Base-by-base conservation (phyloP, 176 grass and related monocot species). In the Echinochloa phyllopogon region DNA sequence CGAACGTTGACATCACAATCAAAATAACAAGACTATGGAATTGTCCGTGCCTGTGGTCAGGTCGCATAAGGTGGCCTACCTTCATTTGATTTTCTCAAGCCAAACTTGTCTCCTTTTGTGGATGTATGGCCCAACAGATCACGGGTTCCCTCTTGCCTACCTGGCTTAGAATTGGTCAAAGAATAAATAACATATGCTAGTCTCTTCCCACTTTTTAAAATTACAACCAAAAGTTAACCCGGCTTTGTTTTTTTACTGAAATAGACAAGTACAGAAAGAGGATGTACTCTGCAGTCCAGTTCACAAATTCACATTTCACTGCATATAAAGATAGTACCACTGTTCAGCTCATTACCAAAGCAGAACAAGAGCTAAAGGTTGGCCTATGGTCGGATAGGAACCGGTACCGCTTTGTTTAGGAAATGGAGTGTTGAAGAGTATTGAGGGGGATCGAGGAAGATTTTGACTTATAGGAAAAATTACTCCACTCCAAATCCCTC, bases 81-180 rank as follows among this genome's bases (percentile, higher is more conserved):
- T 42, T 53, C 4, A 43, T 60, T 90, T 90, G 74, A 39, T 78
- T 87, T 81, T 33, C 44, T 65, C 2, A 52, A 42, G 6, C 25
- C 38, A 48, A 48, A 14, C 39, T 86, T 86, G 72, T 90, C 83
- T 71, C 53, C 39, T 65, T 86, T 69, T 10, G 69, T 6, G 57
- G n/a, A 36, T 42, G 67, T 75, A 65, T 83, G 89, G 75, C 78
- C 84, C 80, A 69, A 60, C 29, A 42, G 49, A 87, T 90, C 84
- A 87, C 89, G 75, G 88, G 63, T 53, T 29, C 25, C 36, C 69
- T 86, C 48, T 42, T 24, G 49, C 11, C 66, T 33, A 58, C 39
- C n/a, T 36, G 64, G 47, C 40, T 78, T 33, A 55, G 75, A 72
- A 33, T 65, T 56, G 10, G 50, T 15, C 15, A 40, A 48, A 57